Conservation (phyloP, 371 early-diverging fungal genomes). For the Caulochytrium protostelioides region DNA sequence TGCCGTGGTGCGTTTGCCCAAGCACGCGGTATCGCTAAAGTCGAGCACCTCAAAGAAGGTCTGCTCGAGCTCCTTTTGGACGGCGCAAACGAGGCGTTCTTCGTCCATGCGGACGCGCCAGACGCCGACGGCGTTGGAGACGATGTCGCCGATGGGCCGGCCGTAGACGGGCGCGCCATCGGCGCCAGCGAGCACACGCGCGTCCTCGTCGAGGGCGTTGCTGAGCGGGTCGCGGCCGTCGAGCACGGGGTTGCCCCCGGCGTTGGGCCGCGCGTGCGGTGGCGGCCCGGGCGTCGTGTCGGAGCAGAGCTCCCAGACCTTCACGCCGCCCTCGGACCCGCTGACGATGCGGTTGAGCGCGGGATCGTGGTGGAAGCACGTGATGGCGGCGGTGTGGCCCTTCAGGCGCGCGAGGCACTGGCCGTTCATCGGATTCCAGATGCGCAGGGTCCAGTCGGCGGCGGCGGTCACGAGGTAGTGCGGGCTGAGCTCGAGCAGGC, state of each 20-base stretch:
- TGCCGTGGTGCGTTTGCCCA: no score
- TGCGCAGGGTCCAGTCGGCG: conserved; percentile 84
- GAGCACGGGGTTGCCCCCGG: not conserved
- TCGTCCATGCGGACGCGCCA: conserved; percentile 85
- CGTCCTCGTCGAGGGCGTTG: conserved; percentile 1
- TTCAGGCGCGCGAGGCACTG: conserved; percentile 44
- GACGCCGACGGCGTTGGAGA: conserved; percentile 37
- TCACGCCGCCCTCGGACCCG: conserved; percentile 80
- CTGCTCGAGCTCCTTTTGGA: conserved; percentile 35
- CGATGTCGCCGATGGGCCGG: conserved; percentile 46
- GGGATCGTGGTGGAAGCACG: conserved; percentile 80
- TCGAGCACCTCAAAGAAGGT: conserved; percentile 48
- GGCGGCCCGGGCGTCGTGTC: conserved; percentile 3
- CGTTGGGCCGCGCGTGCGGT: not conserved
- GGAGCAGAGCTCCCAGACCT: conserved; percentile 67
- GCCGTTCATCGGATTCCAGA: conserved; percentile 71
- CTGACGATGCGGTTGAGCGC: conserved; percentile 59
- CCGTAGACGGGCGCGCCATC: conserved; percentile 20
- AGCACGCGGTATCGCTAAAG: conserved; percentile 22
- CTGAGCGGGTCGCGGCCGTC: not conserved
- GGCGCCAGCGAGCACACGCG: not conserved
- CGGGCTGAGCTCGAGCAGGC: conserved; percentile 63
- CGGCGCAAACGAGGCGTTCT: conserved; percentile 61
- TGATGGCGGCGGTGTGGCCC: conserved; percentile 69
- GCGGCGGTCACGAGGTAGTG: conserved; percentile 73